Evolutionary conservation across 177 flowering plant genomes (phyloP).

Genomic region (Tripterygium wilfordii): DNA sequence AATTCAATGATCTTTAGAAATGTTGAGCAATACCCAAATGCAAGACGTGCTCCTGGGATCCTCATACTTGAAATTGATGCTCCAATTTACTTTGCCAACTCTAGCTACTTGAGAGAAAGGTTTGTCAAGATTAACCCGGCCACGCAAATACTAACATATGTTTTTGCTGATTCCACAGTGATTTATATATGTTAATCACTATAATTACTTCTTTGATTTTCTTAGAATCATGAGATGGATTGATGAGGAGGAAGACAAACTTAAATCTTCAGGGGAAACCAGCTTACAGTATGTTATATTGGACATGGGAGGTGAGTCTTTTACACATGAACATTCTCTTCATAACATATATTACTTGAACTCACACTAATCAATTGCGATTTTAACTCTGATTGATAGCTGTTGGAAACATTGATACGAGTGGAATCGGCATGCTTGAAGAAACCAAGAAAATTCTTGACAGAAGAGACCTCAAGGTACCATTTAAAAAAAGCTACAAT

Average conservation of each 20-base stretch:
- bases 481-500: too few species aligned
- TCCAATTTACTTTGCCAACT: constrained; percentile 65
- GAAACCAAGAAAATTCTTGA: constrained; percentile 46
- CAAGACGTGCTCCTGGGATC: constrained; percentile 45
- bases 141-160: too few species aligned
- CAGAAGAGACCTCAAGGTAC: constrained; percentile 56
- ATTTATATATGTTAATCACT: too few species aligned
- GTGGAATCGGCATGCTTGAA: constrained; percentile 71
- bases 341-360: too few species aligned
- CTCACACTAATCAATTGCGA: background rate
- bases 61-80: constrained; percentile 57
- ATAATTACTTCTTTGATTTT: background rate
- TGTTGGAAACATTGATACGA: constrained; percentile 65
- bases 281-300: constrained; percentile 55
- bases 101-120: constrained; percentile 75
- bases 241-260: constrained; percentile 66
- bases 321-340: too few species aligned
- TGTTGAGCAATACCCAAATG: constrained; percentile 55
- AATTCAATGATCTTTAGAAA: constrained; percentile 47
- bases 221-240: constrained; percentile 63
- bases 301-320: constrained; percentile 51
- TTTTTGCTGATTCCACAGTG: too few species aligned
- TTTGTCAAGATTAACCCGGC: too few species aligned
- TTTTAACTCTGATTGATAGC: constrained; percentile 24
- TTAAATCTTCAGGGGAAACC: constrained; percentile 38